Evolutionary conservation across 1,284 basidiomycete genomes (phyloP), one percentile per base, ranked within the genome.

Genomic region (Marasmius tenuissimus): DNA sequence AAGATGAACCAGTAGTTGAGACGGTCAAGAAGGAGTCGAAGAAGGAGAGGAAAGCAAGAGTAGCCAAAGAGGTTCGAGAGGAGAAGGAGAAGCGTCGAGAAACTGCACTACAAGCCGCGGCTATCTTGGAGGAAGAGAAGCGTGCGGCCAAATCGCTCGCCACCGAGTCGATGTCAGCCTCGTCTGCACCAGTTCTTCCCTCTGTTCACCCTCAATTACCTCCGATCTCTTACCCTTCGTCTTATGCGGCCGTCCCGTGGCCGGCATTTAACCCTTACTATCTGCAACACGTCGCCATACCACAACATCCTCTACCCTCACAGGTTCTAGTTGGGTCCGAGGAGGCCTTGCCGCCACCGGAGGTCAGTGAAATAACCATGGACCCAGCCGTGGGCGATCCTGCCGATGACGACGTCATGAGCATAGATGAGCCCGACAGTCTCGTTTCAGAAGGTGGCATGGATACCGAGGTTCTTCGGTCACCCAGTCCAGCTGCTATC

Each of bases 31-130:
- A 74, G 63, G 77, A 78, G 69, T 75, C 75, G 4, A 78, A 77
- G 68, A 77, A 76, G 62, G 75, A 79, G 67, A 72, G 71, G 63
- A 81, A 76, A 65, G 73, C 71, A 12, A 67, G 74, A 52, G 62
- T 76, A 59, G 73, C 71, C 8, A 74, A 59, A 50, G 38, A 27
- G 11, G 56, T 22, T n/a, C 55, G 65, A 61, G 75, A 75, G 64
- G 71, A 75, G 58, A 69, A 71, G 61, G 70, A 69, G 56, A 79
- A 77, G 65, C 66, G 67, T 60, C 45, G 57, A 51, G 54, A 42
- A 51, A 55, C 45, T 22, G 22, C 49, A 12, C 20, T 22, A 38
- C 51, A 37, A 38, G 39, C 47, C 38, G 61, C 55, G 38, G 59
- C 55, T 11, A 63, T 60, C 50, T 56, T 61, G 45, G 55, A 63